Percentiles rank a stretch among this genome's conserved stretches.
phyloP scores from a whole-genome alignment of 257 asterid species.

The Nicotiana otophora region DNA sequence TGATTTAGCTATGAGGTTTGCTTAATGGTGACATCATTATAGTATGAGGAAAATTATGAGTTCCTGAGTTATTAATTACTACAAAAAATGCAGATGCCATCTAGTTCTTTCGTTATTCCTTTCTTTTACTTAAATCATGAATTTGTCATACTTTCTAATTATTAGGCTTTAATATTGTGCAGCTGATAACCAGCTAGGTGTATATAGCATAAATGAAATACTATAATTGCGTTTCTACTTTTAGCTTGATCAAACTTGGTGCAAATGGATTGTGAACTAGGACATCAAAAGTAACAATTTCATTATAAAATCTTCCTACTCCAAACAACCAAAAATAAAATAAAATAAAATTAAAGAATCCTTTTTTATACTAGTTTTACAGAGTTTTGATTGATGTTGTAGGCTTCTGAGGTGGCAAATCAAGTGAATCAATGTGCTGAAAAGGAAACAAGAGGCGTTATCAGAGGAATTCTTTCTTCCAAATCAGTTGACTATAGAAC shows the following conservation, averaged over 20 bases:
- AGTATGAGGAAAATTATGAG: neutral
- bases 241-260: neutral
- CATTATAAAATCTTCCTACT: neutral
- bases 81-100: too few relatives aligned
- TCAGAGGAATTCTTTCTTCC: constrained; percentile 31
- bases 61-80: neutral
- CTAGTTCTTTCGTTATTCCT: neutral
- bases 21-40: neutral
- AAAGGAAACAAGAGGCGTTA: constrained; percentile 28
- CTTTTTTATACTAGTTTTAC: neutral
- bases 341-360: neutral
- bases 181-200: neutral
- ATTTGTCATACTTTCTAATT: neutral
- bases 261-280: neutral
- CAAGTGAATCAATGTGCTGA: constrained; percentile 38
- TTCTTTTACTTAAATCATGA: neutral
- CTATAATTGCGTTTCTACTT: neutral
- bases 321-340: neutral
- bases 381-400: neutral
- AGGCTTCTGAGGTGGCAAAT: constrained; percentile 24
- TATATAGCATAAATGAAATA: neutral
- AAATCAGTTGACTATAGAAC: constrained; percentile 18
- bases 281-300: neutral
- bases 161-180: neutral
- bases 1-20: neutral